These are phyloP conservation scores for Withania somnifera DNA, from an alignment of 305 asterid species.

Conservation along the genomic window DNA sequence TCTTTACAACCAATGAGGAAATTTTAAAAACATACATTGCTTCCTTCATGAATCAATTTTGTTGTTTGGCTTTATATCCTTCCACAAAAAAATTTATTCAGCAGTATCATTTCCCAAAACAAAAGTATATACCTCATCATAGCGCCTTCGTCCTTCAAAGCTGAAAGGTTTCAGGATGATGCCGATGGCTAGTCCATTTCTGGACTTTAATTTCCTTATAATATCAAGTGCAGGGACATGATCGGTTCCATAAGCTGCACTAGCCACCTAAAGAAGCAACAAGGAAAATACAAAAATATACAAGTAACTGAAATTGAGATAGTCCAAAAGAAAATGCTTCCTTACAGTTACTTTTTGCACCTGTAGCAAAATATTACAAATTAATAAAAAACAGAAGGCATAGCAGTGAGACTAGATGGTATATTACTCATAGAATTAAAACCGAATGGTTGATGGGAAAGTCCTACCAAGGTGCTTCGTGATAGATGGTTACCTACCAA, in stretches of 20 bases:
- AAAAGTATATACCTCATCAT: constrained; percentile 49
- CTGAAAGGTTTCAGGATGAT: constrained; percentile 85
- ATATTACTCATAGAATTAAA: not conserved
- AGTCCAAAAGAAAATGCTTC: not conserved
- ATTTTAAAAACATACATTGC: not conserved
- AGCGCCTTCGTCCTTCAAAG: constrained; percentile 93
- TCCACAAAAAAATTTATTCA: not conserved
- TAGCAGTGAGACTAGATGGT: not conserved
- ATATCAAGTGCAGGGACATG: constrained; percentile 59
- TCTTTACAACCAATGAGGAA: not conserved
- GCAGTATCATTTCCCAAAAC: not conserved
- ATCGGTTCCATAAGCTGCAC: constrained; percentile 84
- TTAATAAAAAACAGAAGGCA: not conserved
- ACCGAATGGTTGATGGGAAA: not conserved
- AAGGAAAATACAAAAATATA: not conserved
- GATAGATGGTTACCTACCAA: not conserved
- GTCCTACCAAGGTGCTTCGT: not conserved
- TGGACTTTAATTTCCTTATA: constrained; percentile 48
- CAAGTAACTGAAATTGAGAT: constrained; percentile 3
- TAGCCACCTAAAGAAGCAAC: constrained; percentile 55
- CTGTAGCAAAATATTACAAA: not conserved
- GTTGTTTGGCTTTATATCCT: not conserved
- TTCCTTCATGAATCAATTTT: not conserved
- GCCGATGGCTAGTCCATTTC: constrained; percentile 57
- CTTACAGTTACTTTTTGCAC: not conserved